A percentile compares a stretch with the other conserved stretches of the same genome.
phyloP scores from a whole-genome alignment of 768 basidiomycete genomes.

The Tricholoma saponaceum region DNA sequence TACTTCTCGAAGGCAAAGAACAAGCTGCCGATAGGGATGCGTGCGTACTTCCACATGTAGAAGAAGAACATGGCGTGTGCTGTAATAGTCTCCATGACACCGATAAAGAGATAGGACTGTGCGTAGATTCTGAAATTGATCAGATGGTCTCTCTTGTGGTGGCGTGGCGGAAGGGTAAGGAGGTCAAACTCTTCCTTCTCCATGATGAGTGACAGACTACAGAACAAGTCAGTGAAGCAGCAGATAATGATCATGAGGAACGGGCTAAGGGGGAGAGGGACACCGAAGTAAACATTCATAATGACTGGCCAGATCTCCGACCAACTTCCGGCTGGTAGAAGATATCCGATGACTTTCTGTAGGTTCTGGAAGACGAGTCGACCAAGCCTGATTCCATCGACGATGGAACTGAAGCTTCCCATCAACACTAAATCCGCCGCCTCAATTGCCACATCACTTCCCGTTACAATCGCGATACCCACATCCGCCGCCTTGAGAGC shows the following conservation, averaged over 20 bases:
- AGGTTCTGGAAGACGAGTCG: conserved; percentile 58
- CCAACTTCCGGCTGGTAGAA: conserved; percentile 53
- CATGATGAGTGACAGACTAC: conserved; percentile 13
- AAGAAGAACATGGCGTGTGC: conserved; percentile 28
- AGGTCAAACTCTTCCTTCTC: conserved; percentile 17
- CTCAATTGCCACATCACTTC: conserved; percentile 40
- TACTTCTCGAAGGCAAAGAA: conserved; percentile 39
- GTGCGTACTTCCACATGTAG: conserved; percentile 30
- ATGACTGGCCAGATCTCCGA: conserved; percentile 57
- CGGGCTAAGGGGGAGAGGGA: conserved; percentile 54
- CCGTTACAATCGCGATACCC: conserved; percentile 51
- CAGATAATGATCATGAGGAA: conserved; percentile 18
- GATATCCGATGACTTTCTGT: conserved; percentile 45
- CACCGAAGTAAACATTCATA: conserved; percentile 52
- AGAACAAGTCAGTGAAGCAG: conserved; percentile 14
- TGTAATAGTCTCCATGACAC: conserved; percentile 13
- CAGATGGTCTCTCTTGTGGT: conserved; percentile 15
- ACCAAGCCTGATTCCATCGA: conserved; percentile 54
- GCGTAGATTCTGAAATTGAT: conserved; percentile 15
- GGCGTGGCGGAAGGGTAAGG: conserved; percentile 13
- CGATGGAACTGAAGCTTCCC: conserved; percentile 55
- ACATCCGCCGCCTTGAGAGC: conserved; percentile 51
- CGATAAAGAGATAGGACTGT: conserved; percentile 13
- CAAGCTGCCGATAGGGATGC: conserved; percentile 30
- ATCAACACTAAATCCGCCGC: conserved; percentile 48